Evolutionary conservation across 1,139 yeast species (phyloP).

Genomic region (Scheffersomyces insectosa): DNA sequence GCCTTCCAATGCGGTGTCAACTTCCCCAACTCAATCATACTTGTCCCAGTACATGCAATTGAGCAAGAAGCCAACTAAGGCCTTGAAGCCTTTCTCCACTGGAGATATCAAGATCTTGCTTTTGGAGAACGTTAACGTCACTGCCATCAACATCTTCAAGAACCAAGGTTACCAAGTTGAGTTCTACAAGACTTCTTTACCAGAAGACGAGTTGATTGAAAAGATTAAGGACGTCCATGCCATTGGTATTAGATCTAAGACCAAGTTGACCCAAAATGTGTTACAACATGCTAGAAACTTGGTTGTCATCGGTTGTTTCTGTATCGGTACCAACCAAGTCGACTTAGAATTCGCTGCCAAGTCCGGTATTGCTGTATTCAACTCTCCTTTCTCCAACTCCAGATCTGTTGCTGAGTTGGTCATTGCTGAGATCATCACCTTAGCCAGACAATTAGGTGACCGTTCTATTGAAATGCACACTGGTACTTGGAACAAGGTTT

Average conservation of each 20-base stretch:
- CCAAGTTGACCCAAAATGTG: slow-evolving; percentile 78
- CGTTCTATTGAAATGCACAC: slow-evolving; percentile 95
- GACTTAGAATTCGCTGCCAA: slow-evolving; percentile 90
- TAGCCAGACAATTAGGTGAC: slow-evolving; percentile 97
- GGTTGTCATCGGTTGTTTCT: slow-evolving; percentile 94
- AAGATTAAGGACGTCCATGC: slow-evolving; percentile 94
- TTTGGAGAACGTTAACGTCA: slow-evolving; percentile 88
- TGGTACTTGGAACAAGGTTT: slow-evolving; percentile 97
- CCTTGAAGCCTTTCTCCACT: slow-evolving; percentile 84
- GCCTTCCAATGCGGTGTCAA: slow-evolving; percentile 63
- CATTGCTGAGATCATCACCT: slow-evolving; percentile 88
- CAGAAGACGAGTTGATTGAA: slow-evolving; percentile 92
- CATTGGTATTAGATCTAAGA: slow-evolving; percentile 96
- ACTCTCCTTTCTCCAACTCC: slow-evolving; percentile 97
- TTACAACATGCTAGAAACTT: slow-evolving; percentile 85
- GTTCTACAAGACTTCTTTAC: slow-evolving; percentile 83
- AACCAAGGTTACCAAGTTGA: slow-evolving; percentile 97
- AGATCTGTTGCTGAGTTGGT: slow-evolving; percentile 98
- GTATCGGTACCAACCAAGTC: slow-evolving; percentile 99
- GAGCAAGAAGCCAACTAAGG: slow-evolving; percentile 57
- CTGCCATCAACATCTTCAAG: slow-evolving; percentile 83
- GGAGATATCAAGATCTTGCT: slow-evolving; percentile 90
- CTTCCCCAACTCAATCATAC: slow-evolving; percentile 65
- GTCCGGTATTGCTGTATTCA: slow-evolving; percentile 93
- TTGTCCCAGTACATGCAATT: slow-evolving; percentile 43